Conservation (phyloP, 1,284 basidiomycete genomes). For the Sanguinoderma infundibulare region DNA sequence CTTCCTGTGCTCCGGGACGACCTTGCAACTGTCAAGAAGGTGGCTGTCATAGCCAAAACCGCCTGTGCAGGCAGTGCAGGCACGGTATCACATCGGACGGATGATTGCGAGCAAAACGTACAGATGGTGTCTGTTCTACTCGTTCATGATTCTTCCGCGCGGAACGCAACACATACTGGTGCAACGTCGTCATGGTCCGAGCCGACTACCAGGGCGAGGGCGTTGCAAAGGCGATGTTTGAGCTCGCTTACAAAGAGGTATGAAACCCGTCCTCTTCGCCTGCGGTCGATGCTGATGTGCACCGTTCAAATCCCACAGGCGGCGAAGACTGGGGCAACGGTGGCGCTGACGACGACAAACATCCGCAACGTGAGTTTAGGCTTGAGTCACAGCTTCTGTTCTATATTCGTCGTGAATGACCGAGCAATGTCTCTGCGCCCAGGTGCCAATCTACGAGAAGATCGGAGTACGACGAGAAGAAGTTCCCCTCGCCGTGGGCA, state of each 20-base stretch:
- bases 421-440: not conserved
- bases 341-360: slow-evolving; percentile 22
- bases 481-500: slow-evolving; percentile 21
- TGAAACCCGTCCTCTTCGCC: not conserved
- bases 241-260: slow-evolving; percentile 23
- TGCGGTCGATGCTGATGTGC: not conserved
- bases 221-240: slow-evolving; percentile 22
- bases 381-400: too few species aligned
- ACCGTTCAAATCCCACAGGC: slow-evolving; percentile 3
- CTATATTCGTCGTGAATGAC: too few species aligned
- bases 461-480: slow-evolving; percentile 12
- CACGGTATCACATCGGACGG: slow-evolving; percentile 17
- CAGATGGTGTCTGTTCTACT: slow-evolving; percentile 6
- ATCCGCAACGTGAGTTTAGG: slow-evolving; percentile 23
- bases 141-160: not conserved
- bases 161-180: slow-evolving; percentile 21
- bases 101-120: slow-evolving; percentile 18
- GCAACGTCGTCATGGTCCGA: slow-evolving; percentile 23
- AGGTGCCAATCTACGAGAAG: slow-evolving; percentile 24
- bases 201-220: slow-evolving; percentile 25
- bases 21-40: too few species aligned
- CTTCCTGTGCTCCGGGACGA: too few species aligned
- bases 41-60: too few species aligned
- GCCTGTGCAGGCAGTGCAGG: too few species aligned
- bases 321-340: slow-evolving; percentile 7